A percentile compares a stretch with the other conserved stretches of the same genome.
phyloP scores from a whole-genome alignment of 1,284 basidiomycete species.

The Rhodotorula sp. region DNA sequence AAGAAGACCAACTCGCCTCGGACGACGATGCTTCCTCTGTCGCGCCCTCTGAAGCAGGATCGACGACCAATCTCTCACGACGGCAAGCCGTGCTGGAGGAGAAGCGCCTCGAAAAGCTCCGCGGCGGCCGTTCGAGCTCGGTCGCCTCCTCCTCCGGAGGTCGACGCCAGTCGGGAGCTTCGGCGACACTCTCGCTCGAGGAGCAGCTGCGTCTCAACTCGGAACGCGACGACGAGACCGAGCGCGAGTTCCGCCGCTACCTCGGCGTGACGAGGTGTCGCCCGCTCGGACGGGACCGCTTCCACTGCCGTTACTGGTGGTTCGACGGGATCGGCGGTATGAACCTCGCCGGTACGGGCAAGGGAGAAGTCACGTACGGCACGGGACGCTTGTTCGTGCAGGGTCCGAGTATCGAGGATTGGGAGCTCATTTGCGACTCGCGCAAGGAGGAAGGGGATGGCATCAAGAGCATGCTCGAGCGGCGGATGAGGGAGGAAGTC shows the following conservation, averaged over 20 bases:
- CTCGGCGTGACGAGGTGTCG: slow-evolving; percentile 78
- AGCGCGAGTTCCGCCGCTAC: slow-evolving; percentile 87
- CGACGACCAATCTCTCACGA: slow-evolving; percentile 16
- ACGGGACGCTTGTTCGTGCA: slow-evolving; percentile 88
- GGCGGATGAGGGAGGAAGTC: slow-evolving; percentile 56
- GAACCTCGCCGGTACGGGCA: slow-evolving; percentile 62
- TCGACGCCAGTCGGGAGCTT: slow-evolving; percentile 25
- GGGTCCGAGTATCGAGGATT: slow-evolving; percentile 54
- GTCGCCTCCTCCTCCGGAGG: slow-evolving; percentile 44
- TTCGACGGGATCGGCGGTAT: slow-evolving; percentile 91
- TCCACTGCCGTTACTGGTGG: slow-evolving; percentile 96
- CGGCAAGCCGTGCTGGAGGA: slow-evolving; percentile 46
- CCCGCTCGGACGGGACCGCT: slow-evolving; percentile 86
- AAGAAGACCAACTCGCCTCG: slow-evolving; percentile 47
- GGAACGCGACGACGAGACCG: slow-evolving; percentile 68
- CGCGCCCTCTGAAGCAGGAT: slow-evolving; percentile 27
- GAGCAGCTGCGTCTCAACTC: slow-evolving; percentile 25
- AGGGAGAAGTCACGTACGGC: slow-evolving; percentile 67
- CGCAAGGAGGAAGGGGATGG: slow-evolving; percentile 53
- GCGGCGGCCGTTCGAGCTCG: slow-evolving; percentile 56
- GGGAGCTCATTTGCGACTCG: slow-evolving; percentile 63
- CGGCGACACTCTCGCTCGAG: slow-evolving; percentile 54
- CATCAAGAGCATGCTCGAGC: slow-evolving; percentile 53
- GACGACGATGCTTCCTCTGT: slow-evolving; percentile 26
- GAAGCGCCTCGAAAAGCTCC: slow-evolving; percentile 47